Evolutionary conservation across 768 basidiomycete species (phyloP).

Genomic region (Amanita pseudoporphyria): DNA sequence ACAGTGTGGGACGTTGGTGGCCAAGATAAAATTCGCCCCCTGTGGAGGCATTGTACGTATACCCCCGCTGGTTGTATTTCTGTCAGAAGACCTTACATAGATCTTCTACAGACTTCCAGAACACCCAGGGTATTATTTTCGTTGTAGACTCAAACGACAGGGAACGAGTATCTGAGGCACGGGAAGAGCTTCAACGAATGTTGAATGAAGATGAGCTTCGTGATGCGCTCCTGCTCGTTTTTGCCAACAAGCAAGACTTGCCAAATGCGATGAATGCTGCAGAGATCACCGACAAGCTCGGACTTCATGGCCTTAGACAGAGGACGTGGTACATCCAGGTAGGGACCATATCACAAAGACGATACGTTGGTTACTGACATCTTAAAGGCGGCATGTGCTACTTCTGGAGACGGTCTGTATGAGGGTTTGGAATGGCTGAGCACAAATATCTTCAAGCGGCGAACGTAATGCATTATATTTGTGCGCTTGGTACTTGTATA

Average conservation of each 20-base stretch:
- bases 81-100: slow-evolving; percentile 12
- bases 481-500: slow-evolving; percentile 36
- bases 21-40: slow-evolving; percentile 99
- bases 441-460: slow-evolving; percentile 82
- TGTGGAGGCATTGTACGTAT: slow-evolving; percentile 98
- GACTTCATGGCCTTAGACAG: slow-evolving; percentile 94
- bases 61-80: slow-evolving; percentile 12
- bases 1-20: slow-evolving; percentile 99
- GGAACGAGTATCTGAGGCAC: slow-evolving; percentile 98
- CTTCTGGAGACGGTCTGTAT: slow-evolving; percentile 96
- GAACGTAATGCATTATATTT: slow-evolving; percentile 42
- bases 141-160: slow-evolving; percentile 99
- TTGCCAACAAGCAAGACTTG: slow-evolving; percentile 99
- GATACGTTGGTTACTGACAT: slow-evolving; percentile 11
- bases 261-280: slow-evolving; percentile 99
- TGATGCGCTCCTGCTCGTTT: slow-evolving; percentile 95
- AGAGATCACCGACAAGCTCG: slow-evolving; percentile 99
- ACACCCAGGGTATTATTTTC: slow-evolving; percentile 99
- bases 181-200: slow-evolving; percentile 99
- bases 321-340: slow-evolving; percentile 98
- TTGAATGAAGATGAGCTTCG: slow-evolving; percentile 99
- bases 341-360: slow-evolving; percentile 18
- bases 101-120: slow-evolving; percentile 84
- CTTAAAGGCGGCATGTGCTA: slow-evolving; percentile 88
- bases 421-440: slow-evolving; percentile 98